Conservation (phyloP, 495 filamentous ascomycete species). For the Hypoxylon crocopeplum region DNA sequence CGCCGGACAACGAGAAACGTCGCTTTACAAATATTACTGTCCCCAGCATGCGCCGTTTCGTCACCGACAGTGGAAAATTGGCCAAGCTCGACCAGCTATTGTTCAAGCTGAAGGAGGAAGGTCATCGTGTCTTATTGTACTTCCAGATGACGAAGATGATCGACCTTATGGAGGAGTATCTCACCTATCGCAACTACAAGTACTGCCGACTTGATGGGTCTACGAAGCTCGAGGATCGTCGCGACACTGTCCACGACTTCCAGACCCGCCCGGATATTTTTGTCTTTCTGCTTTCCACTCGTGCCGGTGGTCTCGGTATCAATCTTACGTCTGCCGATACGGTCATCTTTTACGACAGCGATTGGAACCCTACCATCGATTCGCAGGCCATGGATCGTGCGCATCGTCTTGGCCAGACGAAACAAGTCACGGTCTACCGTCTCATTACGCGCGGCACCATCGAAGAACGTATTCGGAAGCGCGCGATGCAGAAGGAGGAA, state of each 20-base stretch:
- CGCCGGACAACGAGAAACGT: constrained; percentile 76
- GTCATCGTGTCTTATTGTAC: constrained; percentile 96
- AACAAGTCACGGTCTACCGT: constrained; percentile 95
- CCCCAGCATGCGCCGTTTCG: constrained; percentile 98
- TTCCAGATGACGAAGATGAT: constrained; percentile 99
- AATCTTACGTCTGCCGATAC: constrained; percentile 92
- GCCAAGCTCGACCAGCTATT: constrained; percentile 89
- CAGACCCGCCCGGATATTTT: constrained; percentile 92
- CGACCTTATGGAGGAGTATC: constrained; percentile 97
- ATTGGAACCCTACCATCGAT: constrained; percentile 99
- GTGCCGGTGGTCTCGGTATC: constrained; percentile 97
- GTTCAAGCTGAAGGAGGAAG: constrained; percentile 84
- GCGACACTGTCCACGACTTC: constrained; percentile 97
- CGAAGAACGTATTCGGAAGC: constrained; percentile 97
- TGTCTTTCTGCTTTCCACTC: constrained; percentile 93
- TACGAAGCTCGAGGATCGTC: constrained; percentile 96
- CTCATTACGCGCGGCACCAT: constrained; percentile 97
- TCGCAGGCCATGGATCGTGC: constrained; percentile 99
- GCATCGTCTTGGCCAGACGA: constrained; percentile 95
- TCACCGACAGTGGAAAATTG: constrained; percentile 96
- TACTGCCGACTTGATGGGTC: constrained; percentile 96
- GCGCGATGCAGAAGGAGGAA: constrained; percentile 97
- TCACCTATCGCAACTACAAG: constrained; percentile 98
- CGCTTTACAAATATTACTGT: constrained; percentile 90
- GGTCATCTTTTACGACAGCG: constrained; percentile 99